Base-by-base conservation (phyloP, 305 asterid species). In the Caryopteris hybrid region DNA sequence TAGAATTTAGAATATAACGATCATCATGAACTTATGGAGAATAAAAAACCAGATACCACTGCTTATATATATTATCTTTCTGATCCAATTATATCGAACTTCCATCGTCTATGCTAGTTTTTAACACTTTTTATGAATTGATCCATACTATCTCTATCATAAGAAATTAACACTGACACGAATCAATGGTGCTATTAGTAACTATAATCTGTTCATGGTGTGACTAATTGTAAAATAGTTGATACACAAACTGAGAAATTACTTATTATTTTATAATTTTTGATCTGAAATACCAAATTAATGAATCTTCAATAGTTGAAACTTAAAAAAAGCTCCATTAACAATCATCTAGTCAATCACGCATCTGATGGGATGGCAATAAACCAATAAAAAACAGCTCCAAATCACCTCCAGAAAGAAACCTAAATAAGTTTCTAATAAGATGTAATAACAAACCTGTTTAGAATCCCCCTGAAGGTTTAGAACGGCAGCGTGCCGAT, bases 401-500 rank as follows among this genome's bases (percentile, higher is more conserved):
- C 2, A 46, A 39, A 33, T 18, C 9, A 43, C 43, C 14, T 5
- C 69, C 6, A 13, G 42, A 56, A 8, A 27, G 31, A 17, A 11
- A 58, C n/a, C 10, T 21, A 4, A 29, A 54, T 45, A 52, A 11
- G 17, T 10, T 52, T 11, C 16, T 6, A 22, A 3, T 7, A 51
- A 51, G 6, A 0, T 23, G 34, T 14, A 34, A 17, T 39, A 64
- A 73, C 70, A 43, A 11, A 90, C 95, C 95, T 89, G 87, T 46
- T 82, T 83, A 36, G 83, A 80, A 71, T 82, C 86, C 36, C 84
- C 82, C 43, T 64, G 73, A 45, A 69, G 66, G 23, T 66, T 79
- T 58, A 80, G 69, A 46, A 71, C 52, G 14, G 84, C 95, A 1
- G 88, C 78, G 76, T 85, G 80, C 4, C 95, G 85, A 78, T 91